phyloP scores from a whole-genome alignment of 2,329 filamentous ascomycete genomes.

The Zalaria obscura region DNA sequence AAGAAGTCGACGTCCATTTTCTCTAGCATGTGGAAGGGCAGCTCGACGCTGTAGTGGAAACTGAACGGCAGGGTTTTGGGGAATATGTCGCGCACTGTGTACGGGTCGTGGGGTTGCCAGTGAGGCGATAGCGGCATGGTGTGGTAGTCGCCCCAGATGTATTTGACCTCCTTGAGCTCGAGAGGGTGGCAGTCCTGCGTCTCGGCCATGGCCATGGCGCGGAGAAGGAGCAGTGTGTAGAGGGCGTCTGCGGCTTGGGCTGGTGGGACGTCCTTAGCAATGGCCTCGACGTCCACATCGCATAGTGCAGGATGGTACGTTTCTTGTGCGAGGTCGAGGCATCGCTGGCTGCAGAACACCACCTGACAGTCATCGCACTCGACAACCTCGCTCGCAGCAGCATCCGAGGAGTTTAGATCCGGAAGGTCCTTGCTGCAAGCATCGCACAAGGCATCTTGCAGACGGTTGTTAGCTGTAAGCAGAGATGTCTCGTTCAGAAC shows the following conservation, averaged over 20 bases:
- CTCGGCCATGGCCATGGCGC: constrained; percentile 46
- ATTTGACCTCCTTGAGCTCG: constrained; percentile 45
- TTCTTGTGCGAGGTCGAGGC: constrained; percentile 39
- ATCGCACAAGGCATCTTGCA: constrained; percentile 79
- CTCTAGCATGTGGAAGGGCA: constrained; percentile 63
- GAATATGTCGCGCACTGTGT: constrained; percentile 5
- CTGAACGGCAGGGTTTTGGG: constrained; percentile 59
- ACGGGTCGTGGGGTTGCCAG: constrained; percentile 4
- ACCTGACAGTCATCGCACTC: constrained; percentile 42
- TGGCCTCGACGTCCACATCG: constrained; percentile 40
- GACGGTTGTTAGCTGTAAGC: constrained; percentile 74
- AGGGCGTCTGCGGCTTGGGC: constrained; percentile 44
- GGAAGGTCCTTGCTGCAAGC: constrained; percentile 69
- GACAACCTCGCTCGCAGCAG: constrained; percentile 14
- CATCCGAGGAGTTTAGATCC: constrained; percentile 9
- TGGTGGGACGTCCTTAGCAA: constrained; percentile 42
- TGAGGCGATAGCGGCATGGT: constrained; percentile 12
- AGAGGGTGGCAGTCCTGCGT: constrained; percentile 45
- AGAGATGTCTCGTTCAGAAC: constrained; percentile 74
- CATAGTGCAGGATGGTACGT: constrained; percentile 46
- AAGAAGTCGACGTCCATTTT: constrained; percentile 77
- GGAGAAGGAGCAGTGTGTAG: constrained; percentile 45
- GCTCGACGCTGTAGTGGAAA: constrained; percentile 61
- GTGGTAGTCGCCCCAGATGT: constrained; percentile 52
- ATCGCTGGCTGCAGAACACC: constrained; percentile 45